phyloP scores from a whole-genome alignment of 768 basidiomycete genomes.

The Coprinopsis sp. region DNA sequence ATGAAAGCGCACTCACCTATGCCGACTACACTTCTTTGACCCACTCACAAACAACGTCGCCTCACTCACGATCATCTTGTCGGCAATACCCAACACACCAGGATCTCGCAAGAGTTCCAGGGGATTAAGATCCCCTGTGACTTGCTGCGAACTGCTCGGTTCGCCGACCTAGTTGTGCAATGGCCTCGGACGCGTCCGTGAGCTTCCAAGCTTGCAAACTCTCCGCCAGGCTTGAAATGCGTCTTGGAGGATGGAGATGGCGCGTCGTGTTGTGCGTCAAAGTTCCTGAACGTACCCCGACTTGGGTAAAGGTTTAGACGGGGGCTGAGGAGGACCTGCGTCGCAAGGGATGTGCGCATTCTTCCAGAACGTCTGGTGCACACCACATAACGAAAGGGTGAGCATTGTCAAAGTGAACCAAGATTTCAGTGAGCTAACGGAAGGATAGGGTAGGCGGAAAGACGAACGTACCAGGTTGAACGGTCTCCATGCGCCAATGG shows the following conservation, averaged over 20 bases:
- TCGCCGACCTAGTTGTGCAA: conserved; percentile 6
- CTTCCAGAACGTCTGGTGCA: conserved; percentile 34
- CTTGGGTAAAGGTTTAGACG: no score
- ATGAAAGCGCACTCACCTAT: conserved; percentile 33
- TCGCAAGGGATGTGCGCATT: conserved; percentile 47
- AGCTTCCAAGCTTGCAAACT: conserved; percentile 36
- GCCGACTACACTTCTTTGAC: conserved; percentile 39
- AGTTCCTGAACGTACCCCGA: conserved; percentile 45
- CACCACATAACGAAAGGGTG: no score
- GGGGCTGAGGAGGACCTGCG: no score
- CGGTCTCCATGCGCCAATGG: conserved; percentile 56
- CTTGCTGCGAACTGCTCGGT: conserved; percentile 19
- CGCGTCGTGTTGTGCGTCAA: conserved; percentile 41
- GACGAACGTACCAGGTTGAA: no score
- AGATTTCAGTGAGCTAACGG: no score
- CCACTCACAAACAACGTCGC: conserved; percentile 50
- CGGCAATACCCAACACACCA: conserved; percentile 51
- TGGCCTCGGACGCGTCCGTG: conserved; percentile 39
- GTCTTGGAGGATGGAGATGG: conserved; percentile 36
- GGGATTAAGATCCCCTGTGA: no score
- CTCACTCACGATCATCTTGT: conserved; percentile 49
- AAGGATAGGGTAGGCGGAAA: no score
- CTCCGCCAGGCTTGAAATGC: conserved; percentile 40
- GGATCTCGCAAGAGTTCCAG: conserved; percentile 40
- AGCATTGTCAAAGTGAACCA: no score